These are phyloP conservation scores for Calonectria pseudoreteaudii DNA, from an alignment of 2,329 filamentous ascomycete species.

Conservation along the genomic window DNA sequence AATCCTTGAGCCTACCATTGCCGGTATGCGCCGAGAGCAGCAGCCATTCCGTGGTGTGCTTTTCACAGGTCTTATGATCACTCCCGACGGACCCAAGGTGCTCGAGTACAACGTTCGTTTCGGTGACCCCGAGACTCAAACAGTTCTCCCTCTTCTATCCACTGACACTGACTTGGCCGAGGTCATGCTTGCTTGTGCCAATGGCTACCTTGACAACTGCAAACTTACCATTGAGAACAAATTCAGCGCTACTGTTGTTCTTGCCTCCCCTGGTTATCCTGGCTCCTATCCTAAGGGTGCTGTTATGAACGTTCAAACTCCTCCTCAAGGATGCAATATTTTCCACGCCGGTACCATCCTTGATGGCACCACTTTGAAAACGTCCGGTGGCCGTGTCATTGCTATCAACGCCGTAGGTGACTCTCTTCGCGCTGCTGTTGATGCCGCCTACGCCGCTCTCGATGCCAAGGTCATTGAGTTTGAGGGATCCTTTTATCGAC, in stretches of 20 bases:
- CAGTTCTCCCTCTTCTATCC: constrained; percentile 81
- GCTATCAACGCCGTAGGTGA: constrained; percentile 83
- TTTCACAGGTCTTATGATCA: constrained; percentile 96
- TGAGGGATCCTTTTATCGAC: constrained; percentile 90
- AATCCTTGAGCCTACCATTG: constrained; percentile 89
- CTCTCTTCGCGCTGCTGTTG: constrained; percentile 84
- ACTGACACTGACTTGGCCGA: constrained; percentile 86
- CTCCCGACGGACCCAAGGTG: constrained; percentile 80
- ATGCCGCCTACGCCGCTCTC: constrained; percentile 88
- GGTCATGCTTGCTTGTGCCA: constrained; percentile 87
- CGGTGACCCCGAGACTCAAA: constrained; percentile 93
- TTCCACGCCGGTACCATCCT: constrained; percentile 93
- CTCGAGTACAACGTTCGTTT: constrained; percentile 95
- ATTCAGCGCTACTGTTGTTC: constrained; percentile 92
- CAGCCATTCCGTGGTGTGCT: constrained; percentile 80
- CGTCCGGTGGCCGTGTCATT: constrained; percentile 91
- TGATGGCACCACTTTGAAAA: constrained; percentile 73
- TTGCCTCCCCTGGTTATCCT: constrained; percentile 92
- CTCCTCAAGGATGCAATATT: constrained; percentile 68
- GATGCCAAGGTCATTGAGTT: constrained; percentile 77
- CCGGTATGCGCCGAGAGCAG: constrained; percentile 87
- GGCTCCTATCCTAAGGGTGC: constrained; percentile 85
- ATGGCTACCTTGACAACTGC: constrained; percentile 78
- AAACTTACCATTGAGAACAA: constrained; percentile 74
- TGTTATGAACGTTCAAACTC: constrained; percentile 62